Conservation (phyloP, 129 eudicot species). For the Smallanthus sonchifolius region DNA sequence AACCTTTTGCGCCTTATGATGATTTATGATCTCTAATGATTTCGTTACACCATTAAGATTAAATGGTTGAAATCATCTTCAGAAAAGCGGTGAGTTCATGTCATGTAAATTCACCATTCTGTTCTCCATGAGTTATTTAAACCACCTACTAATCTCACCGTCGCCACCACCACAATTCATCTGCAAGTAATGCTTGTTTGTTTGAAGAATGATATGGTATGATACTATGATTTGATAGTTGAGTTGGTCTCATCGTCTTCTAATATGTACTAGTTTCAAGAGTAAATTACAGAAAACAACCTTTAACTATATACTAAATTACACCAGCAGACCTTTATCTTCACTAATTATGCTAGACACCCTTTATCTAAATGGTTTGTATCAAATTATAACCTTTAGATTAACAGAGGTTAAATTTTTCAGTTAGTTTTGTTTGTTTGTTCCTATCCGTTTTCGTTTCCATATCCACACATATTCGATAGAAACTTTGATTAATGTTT, state of each 20-base stretch:
- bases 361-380: too few species aligned
- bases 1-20: conserved; percentile 10
- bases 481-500: too few species aligned
- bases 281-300: too few species aligned
- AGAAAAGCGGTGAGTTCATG: background rate
- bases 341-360: too few species aligned
- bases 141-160: background rate
- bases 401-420: too few species aligned
- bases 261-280: background rate
- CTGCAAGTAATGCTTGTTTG: background rate
- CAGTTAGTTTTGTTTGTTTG: too few species aligned
- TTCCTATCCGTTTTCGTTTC: too few species aligned
- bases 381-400: too few species aligned
- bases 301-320: too few species aligned
- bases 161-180: background rate
- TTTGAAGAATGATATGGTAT: conserved; percentile 6
- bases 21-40: conserved; percentile 1
- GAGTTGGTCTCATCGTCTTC: background rate
- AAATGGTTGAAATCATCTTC: background rate
- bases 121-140: background rate
- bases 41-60: background rate
- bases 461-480: too few species aligned
- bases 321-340: too few species aligned
- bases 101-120: background rate
- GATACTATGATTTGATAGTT: background rate